These are phyloP conservation scores for Paratinospora sagittata DNA, from an alignment of 164 flowering plant genomes.

Conservation along the genomic window DNA sequence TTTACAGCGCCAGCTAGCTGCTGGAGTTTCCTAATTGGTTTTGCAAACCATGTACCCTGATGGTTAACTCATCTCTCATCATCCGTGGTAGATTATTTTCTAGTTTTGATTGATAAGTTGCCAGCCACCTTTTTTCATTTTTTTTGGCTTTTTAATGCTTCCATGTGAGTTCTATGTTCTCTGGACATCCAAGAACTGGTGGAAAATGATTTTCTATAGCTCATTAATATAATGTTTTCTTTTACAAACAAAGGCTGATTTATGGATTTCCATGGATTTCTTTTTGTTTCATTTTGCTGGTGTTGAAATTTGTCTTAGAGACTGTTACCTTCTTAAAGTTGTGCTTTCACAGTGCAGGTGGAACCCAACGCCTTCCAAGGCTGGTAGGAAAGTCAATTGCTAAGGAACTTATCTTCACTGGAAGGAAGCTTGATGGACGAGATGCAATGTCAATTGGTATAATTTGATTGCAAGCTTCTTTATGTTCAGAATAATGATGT, in stretches of 20 bases:
- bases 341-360: constrained; percentile 66
- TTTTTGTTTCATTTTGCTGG: too few relatives aligned
- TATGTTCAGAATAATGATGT: neutral
- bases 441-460: constrained; percentile 68
- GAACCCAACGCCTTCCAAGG: constrained; percentile 88
- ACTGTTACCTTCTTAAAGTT: too few relatives aligned
- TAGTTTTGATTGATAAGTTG: neutral
- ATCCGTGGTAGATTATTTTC: too few relatives aligned
- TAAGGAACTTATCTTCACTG: constrained; percentile 86
- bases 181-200: neutral
- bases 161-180: neutral
- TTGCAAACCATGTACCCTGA: too few relatives aligned
- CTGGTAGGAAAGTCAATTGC: constrained; percentile 75
- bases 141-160: too few relatives aligned
- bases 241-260: neutral
- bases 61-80: too few relatives aligned
- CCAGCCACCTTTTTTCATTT: too few relatives aligned
- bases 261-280: neutral
- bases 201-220: neutral
- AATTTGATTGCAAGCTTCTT: constrained; percentile 6
- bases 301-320: too few relatives aligned
- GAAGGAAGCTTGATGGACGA: constrained; percentile 58
- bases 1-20: too few relatives aligned
- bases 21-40: too few relatives aligned
- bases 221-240: neutral